Conservation (phyloP, 2,329 filamentous ascomycete species). For the Emergomyces pasteurianus region DNA sequence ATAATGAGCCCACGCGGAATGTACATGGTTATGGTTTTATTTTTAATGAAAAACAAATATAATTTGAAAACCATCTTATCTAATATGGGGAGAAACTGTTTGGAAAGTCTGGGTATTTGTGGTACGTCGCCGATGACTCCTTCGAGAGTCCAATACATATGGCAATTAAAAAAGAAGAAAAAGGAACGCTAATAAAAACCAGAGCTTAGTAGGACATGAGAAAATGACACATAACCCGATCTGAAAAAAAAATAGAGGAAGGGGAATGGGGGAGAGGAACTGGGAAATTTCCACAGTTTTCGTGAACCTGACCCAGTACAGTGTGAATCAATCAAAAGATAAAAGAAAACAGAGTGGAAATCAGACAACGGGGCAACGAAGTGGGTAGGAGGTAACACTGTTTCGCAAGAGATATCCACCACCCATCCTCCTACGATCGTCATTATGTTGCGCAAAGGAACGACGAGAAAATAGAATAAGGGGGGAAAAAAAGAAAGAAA, state of each 20-base stretch:
- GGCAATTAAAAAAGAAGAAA: background rate
- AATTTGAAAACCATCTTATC: background rate
- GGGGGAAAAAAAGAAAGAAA: background rate
- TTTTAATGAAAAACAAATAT: background rate
- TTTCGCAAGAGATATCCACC: background rate
- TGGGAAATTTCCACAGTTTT: no score
- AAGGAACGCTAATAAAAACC: background rate
- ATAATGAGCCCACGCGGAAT: no score
- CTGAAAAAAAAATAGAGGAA: background rate
- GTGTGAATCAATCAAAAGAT: background rate
- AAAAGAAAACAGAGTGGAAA: background rate
- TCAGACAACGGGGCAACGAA: background rate
- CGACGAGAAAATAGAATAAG: background rate
- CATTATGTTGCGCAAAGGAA: background rate
- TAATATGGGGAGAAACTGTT: background rate
- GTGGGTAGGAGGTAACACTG: conserved; percentile 9
- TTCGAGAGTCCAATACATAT: background rate
- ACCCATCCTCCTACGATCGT: background rate
- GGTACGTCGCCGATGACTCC: background rate
- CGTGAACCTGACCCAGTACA: background rate
- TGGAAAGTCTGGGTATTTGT: background rate
- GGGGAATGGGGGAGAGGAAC: background rate
- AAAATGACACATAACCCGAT: background rate
- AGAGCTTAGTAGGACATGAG: background rate
- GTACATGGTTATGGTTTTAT: no score